These are phyloP conservation scores for Paramecium primaurelia DNA, from an alignment of 73 alveolate species.

Conservation along the genomic window DNA sequence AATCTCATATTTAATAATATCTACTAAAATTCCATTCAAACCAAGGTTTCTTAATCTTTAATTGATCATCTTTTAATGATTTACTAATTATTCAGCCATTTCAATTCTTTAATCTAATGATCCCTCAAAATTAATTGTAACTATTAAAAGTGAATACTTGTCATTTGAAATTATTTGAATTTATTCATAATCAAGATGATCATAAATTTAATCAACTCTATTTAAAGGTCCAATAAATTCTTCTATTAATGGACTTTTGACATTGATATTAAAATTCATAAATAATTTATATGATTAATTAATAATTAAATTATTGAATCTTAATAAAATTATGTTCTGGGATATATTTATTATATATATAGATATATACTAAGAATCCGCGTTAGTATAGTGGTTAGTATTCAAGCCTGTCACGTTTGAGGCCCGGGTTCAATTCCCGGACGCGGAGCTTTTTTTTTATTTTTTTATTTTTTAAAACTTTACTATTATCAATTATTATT, in stretches of 20 bases:
- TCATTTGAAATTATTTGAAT: not conserved
- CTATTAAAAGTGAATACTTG: not conserved
- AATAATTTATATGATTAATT: not conserved
- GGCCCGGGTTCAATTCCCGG: constrained; percentile 95
- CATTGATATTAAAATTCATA: not conserved
- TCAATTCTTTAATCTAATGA: not conserved
- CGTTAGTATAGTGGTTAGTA: constrained; percentile 79
- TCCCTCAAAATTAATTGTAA: not conserved
- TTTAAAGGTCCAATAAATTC: not conserved
- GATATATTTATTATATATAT: not conserved
- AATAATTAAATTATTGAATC: not conserved
- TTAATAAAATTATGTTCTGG: not conserved
- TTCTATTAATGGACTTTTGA: not conserved
- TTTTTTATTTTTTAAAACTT: not conserved
- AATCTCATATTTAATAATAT: not conserved
- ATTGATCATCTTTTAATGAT: not conserved
- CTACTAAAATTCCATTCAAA: constrained; percentile 4
- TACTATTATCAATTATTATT: not conserved
- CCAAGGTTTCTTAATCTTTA: not conserved
- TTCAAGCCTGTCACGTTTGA: constrained; percentile 92
- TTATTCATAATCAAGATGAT: not conserved
- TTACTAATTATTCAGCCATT: not conserved
- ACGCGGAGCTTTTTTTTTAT: constrained; percentile 77
- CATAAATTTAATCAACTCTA: not conserved
- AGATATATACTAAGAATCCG: constrained; percentile 43